Base-by-base conservation (phyloP, 306 rosid species). In the Ammopiptanthus mongolicus region DNA sequence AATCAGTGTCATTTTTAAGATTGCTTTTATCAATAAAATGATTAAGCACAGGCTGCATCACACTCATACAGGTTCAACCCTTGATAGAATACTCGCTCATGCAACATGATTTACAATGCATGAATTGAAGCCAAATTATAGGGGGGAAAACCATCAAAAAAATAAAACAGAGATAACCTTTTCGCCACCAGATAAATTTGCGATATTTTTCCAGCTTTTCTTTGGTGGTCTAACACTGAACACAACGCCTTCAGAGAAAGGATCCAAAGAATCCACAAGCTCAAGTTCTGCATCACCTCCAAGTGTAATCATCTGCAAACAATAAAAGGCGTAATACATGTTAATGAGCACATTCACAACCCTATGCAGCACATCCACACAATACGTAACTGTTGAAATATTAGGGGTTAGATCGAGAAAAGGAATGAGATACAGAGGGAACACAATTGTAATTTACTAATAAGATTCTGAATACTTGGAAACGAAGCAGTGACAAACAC, bases 261-360 rank as follows among this genome's bases (percentile, higher is more conserved):
- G 98, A 85, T 95, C 98, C 85, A 95, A 78, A 77, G 98, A 91
- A 84, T 95, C 98, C 57, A 95, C 97, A 56, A 91, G 91, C 83
- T 95, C 98, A 9, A 95, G 97, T 75, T 95, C 98, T 21, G 98
- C 98, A 81, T 95, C 98, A 41, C 97, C 98, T 84, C 98, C 98
- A 23, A 95, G 97, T 5, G 98, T 95, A 69, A 95, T 95, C 98
- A 95, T 95, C 98, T 94, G 80, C 36, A 65, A 71, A 28, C 62
- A 75, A 58, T 46, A 51, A 10, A 19, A 66, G 61, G n/a, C 33
- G 64, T 37, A 22, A 25, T 10, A 18, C 41, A 5, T 48, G 68
- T 12, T 82, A 50, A 36, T 21, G 21, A 62, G 22, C 42, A 44
- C 29, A 55, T n/a, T n/a, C n/a, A n/a, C n/a, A n/a, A n/a, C n/a